Conservation (phyloP, 1,284 basidiomycete species). For the Ceratobasidium theobromae region DNA sequence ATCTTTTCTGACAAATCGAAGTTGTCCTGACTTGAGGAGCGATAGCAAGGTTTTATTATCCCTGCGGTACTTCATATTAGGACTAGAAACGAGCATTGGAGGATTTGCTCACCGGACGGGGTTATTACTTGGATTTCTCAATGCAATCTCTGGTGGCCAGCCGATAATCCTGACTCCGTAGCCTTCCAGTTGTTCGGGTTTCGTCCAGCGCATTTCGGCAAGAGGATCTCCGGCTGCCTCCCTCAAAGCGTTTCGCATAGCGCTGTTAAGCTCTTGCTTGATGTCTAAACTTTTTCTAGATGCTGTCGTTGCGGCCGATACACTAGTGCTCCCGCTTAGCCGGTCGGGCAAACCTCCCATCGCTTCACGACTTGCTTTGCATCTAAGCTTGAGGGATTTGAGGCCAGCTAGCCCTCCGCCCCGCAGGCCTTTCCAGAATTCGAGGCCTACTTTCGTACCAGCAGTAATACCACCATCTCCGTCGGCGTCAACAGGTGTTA, state of each 20-base stretch:
- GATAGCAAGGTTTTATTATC: slow-evolving; percentile 18
- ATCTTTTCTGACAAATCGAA: slow-evolving; percentile 28
- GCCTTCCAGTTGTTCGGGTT: slow-evolving; percentile 32
- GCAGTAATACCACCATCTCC: slow-evolving; percentile 30
- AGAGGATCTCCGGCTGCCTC: slow-evolving; percentile 31
- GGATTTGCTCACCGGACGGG: slow-evolving; percentile 15
- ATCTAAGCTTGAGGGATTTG: slow-evolving; percentile 30
- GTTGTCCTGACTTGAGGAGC: slow-evolving; percentile 15
- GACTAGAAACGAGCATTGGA: background rate
- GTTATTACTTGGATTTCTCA: slow-evolving; percentile 31
- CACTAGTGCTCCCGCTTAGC: background rate
- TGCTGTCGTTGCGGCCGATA: background rate
- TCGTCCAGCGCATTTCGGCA: slow-evolving; percentile 35
- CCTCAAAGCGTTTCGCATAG: slow-evolving; percentile 28
- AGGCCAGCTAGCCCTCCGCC: slow-evolving; percentile 29
- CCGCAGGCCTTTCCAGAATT: slow-evolving; percentile 32
- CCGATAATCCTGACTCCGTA: slow-evolving; percentile 33
- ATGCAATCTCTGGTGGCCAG: slow-evolving; percentile 31
- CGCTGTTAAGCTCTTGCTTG: slow-evolving; percentile 27
- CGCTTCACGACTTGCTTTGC: slow-evolving; percentile 19
- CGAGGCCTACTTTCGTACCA: slow-evolving; percentile 32
- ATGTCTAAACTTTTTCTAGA: slow-evolving; percentile 30
- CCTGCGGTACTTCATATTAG: background rate
- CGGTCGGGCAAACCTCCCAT: background rate
- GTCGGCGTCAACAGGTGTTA: slow-evolving; percentile 29